A percentile compares a stretch with the other conserved stretches of the same genome.
Evolutionary conservation across 768 basidiomycete genomes (phyloP).

Genomic region (Lentinula guzmanii): DNA sequence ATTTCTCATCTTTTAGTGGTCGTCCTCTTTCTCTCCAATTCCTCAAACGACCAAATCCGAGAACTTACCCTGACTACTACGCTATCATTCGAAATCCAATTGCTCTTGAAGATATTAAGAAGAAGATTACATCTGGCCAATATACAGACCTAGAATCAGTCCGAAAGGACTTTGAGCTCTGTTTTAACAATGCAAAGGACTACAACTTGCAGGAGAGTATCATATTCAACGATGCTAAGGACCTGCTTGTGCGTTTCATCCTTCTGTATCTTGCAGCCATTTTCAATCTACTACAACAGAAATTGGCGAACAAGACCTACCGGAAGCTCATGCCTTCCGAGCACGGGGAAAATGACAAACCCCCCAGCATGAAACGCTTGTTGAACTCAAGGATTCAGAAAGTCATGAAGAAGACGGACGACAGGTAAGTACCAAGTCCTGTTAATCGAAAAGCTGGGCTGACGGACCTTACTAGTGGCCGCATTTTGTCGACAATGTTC

Average conservation of each 20-base stretch:
- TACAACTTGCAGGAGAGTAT: constrained; percentile 78
- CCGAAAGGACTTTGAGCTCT: constrained; percentile 66
- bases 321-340: constrained; percentile 38
- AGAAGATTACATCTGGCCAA: constrained; percentile 51
- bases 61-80: constrained; percentile 86
- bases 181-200: constrained; percentile 75
- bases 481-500: constrained; percentile 65
- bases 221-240: constrained; percentile 81
- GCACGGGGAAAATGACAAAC: constrained; percentile 36
- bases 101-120: constrained; percentile 85
- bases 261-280: not conserved
- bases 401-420: constrained; percentile 65
- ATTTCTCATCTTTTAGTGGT: constrained; percentile 43
- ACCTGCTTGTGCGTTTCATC: constrained; percentile 57
- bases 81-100: constrained; percentile 73
- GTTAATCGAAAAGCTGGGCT: not conserved
- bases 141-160: constrained; percentile 66
- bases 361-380: constrained; percentile 57
- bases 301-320: constrained; percentile 45
- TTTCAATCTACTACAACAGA: constrained; percentile 23
- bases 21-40: constrained; percentile 60
- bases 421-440: constrained; percentile 41
- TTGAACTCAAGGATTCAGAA: constrained; percentile 70
- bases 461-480: constrained; percentile 41
- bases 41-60: constrained; percentile 62